Base-by-base conservation (phyloP, 164 flowering plant genomes). In the Dillenia turbinata region DNA sequence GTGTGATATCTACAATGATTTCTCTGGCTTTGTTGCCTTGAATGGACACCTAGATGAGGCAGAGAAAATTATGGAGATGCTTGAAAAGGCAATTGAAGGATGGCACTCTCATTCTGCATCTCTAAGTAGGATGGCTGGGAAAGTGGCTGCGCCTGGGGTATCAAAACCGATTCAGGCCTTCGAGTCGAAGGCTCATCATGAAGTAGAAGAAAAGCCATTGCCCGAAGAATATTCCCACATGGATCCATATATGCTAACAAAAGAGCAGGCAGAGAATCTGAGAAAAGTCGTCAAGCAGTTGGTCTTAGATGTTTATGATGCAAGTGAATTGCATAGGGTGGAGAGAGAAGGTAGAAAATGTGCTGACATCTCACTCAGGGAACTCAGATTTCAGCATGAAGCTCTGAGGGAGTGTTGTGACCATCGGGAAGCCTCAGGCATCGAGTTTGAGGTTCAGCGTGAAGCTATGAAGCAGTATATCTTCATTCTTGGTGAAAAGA, bases 151-250 rank as follows among this genome's bases (percentile, higher is more conserved):
- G 14, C 67, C 89, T 50, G 90, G 78, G 22, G 79, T 90, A 44
- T 89, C 91, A 40, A 87, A 81, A 74, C 73, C 86, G 65, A 91
- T 94, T 74, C 90, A 86, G 72, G 89, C 96, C 60, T 94, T 88
- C 70, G 97, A 94, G 80, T 77, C 83, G 14, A 86, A 89, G 70
- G 74, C 54, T 45, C 80, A 73, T n/a, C 56, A 60, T 59, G 91
- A 86, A 67, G 97, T 63, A 19, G 83, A 71, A 61, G 83, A 78
- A 64, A 47, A 26, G 17, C 45, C 53, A 68, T 48, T 59, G 15
- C 52, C 71, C 61, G 83, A 73, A 66, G 68, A 68, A 67, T 69
- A 33, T 49, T 69, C 76, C 49, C 15, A 59, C 22, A 57, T 47
- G 61, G 87, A 83, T 71, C 72, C 71, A 26, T 81, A 73, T 69